phyloP scores from a whole-genome alignment of 2,329 filamentous ascomycete genomes.

The Colletotrichum nymphaeae region DNA sequence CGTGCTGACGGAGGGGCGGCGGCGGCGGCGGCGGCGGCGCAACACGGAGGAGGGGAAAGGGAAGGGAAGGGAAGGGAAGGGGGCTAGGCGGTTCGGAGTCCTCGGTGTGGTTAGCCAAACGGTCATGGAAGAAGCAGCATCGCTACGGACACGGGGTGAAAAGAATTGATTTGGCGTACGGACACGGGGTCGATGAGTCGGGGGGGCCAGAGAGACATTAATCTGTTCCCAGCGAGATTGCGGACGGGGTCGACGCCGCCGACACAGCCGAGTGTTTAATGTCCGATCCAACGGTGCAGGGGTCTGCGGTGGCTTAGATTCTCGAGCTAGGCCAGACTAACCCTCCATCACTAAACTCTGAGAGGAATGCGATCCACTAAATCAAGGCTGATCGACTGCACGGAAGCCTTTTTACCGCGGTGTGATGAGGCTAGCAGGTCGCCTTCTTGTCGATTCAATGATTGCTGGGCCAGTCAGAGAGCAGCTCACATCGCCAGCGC shows the following conservation, averaged over 20 bases:
- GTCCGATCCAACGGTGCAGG: conserved; percentile 2
- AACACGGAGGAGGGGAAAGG: background rate
- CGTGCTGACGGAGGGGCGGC: background rate
- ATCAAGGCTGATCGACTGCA: background rate
- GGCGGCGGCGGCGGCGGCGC: too few relatives aligned
- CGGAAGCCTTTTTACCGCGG: background rate
- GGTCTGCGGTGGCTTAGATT: conserved; percentile 17
- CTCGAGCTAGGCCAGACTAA: background rate
- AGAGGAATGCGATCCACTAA: background rate
- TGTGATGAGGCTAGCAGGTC: background rate
- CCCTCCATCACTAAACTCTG: background rate
- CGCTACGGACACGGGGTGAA: conserved; percentile 24
- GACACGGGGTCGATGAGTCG: conserved; percentile 10
- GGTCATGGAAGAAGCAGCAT: background rate
- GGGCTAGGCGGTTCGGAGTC: background rate
- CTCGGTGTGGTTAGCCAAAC: background rate
- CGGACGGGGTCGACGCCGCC: conserved; percentile 8
- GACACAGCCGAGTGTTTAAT: background rate
- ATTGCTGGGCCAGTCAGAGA: background rate
- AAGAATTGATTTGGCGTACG: conserved; percentile 1
- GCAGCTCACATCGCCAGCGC: background rate
- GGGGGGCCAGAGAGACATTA: background rate
- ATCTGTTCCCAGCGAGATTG: conserved; percentile 18
- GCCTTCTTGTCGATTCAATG: background rate
- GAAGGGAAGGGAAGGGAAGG: background rate